Evolutionary conservation across 306 rosid species (phyloP).

Genomic region (Cicer arietinum): DNA sequence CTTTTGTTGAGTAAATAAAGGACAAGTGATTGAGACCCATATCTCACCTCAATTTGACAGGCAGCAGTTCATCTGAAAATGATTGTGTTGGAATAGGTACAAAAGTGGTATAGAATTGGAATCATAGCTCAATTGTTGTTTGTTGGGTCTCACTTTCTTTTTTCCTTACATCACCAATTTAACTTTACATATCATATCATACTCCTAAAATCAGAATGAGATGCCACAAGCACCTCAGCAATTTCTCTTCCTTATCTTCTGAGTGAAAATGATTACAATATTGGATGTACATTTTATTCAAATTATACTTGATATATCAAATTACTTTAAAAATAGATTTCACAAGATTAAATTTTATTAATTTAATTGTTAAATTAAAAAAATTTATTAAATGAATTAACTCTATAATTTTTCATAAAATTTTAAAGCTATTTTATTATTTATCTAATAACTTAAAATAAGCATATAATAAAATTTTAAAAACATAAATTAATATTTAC

Average conservation of each 20-base stretch:
- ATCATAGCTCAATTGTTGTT: conserved; percentile 57
- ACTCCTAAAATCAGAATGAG: conserved; percentile 43
- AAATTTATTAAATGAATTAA: no score
- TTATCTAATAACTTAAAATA: no score
- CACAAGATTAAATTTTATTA: no score
- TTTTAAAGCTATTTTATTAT: no score
- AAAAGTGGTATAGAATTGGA: conserved; percentile 52
- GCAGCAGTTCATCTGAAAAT: conserved; percentile 58
- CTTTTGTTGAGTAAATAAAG: conserved; percentile 45
- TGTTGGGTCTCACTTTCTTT: conserved; percentile 46
- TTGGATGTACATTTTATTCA: background rate
- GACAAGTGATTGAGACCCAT: conserved; percentile 59
- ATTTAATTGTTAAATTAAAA: no score
- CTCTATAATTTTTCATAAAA: no score
- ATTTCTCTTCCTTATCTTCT: conserved; percentile 8
- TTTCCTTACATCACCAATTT: conserved; percentile 42
- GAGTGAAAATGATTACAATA: background rate
- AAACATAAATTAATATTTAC: no score
- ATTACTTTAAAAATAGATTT: no score
- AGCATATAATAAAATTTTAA: no score
- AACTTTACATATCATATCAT: conserved; percentile 38
- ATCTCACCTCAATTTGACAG: conserved; percentile 46
- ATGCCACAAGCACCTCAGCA: conserved; percentile 32
- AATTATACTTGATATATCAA: no score
- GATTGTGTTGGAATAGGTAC: conserved; percentile 75